These are phyloP conservation scores for Chrysanthemum lavandulifolium DNA, from an alignment of 129 eudicot genomes.

Conservation along the genomic window DNA sequence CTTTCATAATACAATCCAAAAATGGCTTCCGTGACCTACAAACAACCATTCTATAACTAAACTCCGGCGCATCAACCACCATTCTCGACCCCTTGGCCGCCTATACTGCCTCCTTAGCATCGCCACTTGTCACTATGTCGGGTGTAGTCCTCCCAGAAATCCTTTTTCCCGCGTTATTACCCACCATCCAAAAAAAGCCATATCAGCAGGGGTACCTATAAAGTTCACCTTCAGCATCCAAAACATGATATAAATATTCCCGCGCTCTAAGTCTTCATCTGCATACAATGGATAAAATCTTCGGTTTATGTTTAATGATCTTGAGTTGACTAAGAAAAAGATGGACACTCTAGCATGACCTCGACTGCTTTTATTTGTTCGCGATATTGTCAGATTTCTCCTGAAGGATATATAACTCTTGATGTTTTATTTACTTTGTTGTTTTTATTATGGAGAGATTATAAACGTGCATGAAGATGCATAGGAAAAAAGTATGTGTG, in stretches of 20 bases:
- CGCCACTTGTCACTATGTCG: too few relatives aligned
- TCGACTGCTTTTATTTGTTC: conserved; percentile 71
- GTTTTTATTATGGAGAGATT: too few relatives aligned
- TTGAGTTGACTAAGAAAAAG: conserved; percentile 55
- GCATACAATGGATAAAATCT: conserved; percentile 65
- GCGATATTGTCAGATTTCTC: conserved; percentile 65
- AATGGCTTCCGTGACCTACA: too few relatives aligned
- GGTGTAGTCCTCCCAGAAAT: conserved; percentile 5
- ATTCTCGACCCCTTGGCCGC: too few relatives aligned
- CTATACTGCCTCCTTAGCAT: too few relatives aligned
- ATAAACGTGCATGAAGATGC: too few relatives aligned
- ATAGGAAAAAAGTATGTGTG: too few relatives aligned
- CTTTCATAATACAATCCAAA: too few relatives aligned
- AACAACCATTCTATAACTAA: too few relatives aligned
- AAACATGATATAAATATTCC: conserved; percentile 61
- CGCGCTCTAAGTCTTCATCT: conserved; percentile 66
- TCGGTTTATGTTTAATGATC: conserved; percentile 43
- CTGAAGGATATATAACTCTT: conserved; percentile 64
- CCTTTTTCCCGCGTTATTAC: conserved; percentile 51
- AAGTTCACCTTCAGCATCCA: conserved; percentile 72
- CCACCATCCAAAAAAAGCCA: conserved; percentile 58
- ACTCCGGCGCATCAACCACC: too few relatives aligned
- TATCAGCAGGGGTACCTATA: conserved; percentile 55
- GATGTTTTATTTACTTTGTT: conserved; percentile 38
- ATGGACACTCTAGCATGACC: conserved; percentile 78